phyloP scores from a whole-genome alignment of 108 stramenopile genomes.

The Fragilariopsis cylindrus region DNA sequence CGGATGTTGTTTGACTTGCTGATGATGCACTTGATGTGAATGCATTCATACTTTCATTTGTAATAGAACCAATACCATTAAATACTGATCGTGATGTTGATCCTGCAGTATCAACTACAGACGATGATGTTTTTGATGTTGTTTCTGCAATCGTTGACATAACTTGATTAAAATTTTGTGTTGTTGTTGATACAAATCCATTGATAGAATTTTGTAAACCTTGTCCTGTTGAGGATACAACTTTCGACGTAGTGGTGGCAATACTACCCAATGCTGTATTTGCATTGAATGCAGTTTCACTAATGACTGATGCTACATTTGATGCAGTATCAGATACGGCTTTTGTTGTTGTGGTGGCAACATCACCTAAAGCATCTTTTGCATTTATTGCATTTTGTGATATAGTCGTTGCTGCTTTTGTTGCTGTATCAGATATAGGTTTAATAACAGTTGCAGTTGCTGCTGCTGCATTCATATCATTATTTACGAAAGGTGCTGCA shows the following conservation, averaged over 20 bases:
- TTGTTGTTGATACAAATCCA: neutral
- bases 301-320: too few relatives aligned
- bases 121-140: neutral
- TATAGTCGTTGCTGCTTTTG: too few relatives aligned
- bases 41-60: neutral
- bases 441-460: too few relatives aligned
- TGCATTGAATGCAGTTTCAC: neutral
- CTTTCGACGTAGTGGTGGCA: neutral
- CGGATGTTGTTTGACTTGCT: neutral
- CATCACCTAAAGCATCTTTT: too few relatives aligned
- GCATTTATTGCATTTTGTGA: too few relatives aligned
- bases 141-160: neutral
- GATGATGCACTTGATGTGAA: neutral
- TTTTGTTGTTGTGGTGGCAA: too few relatives aligned
- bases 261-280: neutral
- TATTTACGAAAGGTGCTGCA: too few relatives aligned
- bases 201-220: neutral
- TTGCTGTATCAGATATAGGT: too few relatives aligned
- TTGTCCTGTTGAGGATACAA: neutral
- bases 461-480: too few relatives aligned
- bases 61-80: neutral
- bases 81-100: neutral
- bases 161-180: neutral
- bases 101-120: neutral
- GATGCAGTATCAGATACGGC: too few relatives aligned